phyloP scores from a whole-genome alignment of 371 early-diverging fungal genomes.

The Smittium culicis region DNA sequence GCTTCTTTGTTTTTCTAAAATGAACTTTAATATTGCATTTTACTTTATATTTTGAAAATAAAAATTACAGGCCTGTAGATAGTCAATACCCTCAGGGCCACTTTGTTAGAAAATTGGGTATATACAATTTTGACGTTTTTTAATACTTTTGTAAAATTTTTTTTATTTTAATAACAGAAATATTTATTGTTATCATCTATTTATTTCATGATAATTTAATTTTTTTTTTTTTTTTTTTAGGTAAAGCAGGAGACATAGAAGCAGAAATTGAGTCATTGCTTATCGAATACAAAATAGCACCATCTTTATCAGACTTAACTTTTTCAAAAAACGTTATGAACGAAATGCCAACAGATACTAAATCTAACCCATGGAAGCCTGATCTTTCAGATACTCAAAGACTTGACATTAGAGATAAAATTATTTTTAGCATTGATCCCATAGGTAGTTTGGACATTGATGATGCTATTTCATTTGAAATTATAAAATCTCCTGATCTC shows the following conservation, averaged over 20 bases:
- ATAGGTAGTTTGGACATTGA: slow-evolving; percentile 86
- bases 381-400: slow-evolving; percentile 31
- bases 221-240: neutral
- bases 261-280: slow-evolving; percentile 61
- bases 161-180: too few species aligned
- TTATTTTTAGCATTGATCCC: slow-evolving; percentile 75
- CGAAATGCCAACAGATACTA: slow-evolving; percentile 51
- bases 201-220: too few species aligned
- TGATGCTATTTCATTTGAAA: slow-evolving; percentile 76
- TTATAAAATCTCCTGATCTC: slow-evolving; percentile 33
- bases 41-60: too few species aligned
- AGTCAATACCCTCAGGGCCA: slow-evolving; percentile 81
- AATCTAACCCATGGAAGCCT: slow-evolving; percentile 42
- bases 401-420: slow-evolving; percentile 33
- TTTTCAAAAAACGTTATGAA: slow-evolving; percentile 49
- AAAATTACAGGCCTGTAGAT: slow-evolving; percentile 63
- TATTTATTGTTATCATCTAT: too few species aligned
- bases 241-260: slow-evolving; percentile 40
- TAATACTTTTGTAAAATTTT: too few species aligned
- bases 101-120: slow-evolving; percentile 69
- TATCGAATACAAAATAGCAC: slow-evolving; percentile 62
- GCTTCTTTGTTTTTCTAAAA: neutral
- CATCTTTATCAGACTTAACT: slow-evolving; percentile 49
- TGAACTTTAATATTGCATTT: too few species aligned
- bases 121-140: too few species aligned